Base-by-base conservation (phyloP, 2,329 filamentous ascomycete genomes). In the Chrysoporthe deuterocubensis region DNA sequence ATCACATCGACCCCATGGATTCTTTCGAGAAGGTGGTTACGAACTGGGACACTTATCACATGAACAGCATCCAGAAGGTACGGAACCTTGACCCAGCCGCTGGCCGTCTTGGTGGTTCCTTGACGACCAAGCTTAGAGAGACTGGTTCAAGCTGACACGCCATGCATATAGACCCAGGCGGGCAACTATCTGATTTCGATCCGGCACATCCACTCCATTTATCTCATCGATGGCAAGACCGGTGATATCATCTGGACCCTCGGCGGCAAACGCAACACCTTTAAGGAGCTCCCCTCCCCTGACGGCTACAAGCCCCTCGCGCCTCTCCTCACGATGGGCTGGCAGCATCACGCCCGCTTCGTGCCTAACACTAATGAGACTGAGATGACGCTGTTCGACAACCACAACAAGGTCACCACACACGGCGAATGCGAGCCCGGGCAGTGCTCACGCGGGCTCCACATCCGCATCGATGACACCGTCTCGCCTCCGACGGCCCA, bases 161-260 rank as follows among this genome's bases (percentile, higher is more conserved):
- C 14, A 34, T n/a, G 40, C 43, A 14, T 5, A 9, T 43, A 69
- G 68, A 69, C 68, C 13, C 59, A 65, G 0, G 71, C 78, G 0
- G 84, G 84, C 5, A 83, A 88, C 72, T 89, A 86, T 65, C 74
- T 88, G 14, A 78, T 89, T 46, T 88, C 85, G 0, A 78, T 82
- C 0, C 82, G 85, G 1, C 80, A 87, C 72, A 78, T 80, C 62
- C 81, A 81, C 71, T 78, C 81, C 21, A 76, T 87, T 13, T 78
- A 78, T 43, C 81, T 81, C 62, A 81, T 89, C 71, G 81, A 82
- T 67, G 78, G 80, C n/a, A 77, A 76, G 7, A 81, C 81, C 2
- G 85, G 85, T 54, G 75, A 84, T 48, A 77, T 86, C 26, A 59
- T 69, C 18, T 88, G 86, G 86, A 81, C 81, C 48, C 76, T 88